phyloP scores from a whole-genome alignment of 2,329 filamentous ascomycete genomes.

The Colletotrichum tofieldiae region DNA sequence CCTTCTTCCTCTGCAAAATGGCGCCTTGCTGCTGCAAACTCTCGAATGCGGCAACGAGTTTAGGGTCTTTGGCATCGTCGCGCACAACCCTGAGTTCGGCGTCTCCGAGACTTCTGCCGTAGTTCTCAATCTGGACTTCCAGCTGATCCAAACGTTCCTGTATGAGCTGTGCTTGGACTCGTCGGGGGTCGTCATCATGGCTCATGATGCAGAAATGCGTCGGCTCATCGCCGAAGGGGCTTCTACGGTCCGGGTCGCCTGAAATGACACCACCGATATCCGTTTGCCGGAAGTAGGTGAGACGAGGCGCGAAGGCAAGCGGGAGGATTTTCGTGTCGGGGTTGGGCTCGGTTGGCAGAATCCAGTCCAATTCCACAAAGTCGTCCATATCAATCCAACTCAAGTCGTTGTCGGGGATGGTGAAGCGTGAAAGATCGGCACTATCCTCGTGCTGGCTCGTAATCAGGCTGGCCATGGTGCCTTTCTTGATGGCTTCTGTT shows the following conservation, averaged over 20 bases:
- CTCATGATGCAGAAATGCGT: slow-evolving; percentile 98
- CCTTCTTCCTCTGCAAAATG: slow-evolving; percentile 71
- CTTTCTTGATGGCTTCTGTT: slow-evolving; percentile 80
- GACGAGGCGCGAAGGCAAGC: slow-evolving; percentile 90
- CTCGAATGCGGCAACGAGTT: slow-evolving; percentile 73
- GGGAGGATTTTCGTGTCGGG: slow-evolving; percentile 96
- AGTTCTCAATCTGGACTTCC: slow-evolving; percentile 82
- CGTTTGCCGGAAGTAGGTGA: slow-evolving; percentile 97
- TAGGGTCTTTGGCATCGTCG: slow-evolving; percentile 64
- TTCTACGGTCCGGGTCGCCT: slow-evolving; percentile 86
- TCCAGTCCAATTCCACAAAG: slow-evolving; percentile 98
- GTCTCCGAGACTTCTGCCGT: slow-evolving; percentile 81
- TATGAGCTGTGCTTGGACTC: slow-evolving; percentile 90
- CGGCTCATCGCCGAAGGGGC: slow-evolving; percentile 92
- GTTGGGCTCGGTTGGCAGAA: slow-evolving; percentile 89
- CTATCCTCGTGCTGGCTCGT: slow-evolving; percentile 70
- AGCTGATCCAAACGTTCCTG: slow-evolving; percentile 85
- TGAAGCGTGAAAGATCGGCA: slow-evolving; percentile 88
- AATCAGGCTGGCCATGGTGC: slow-evolving; percentile 66
- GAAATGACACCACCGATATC: slow-evolving; percentile 87
- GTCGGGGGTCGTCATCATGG: slow-evolving; percentile 87
- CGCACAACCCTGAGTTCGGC: slow-evolving; percentile 78
- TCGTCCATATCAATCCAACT: slow-evolving; percentile 99
- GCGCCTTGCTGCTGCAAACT: slow-evolving; percentile 69
- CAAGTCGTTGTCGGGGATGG: slow-evolving; percentile 94